Base-by-base conservation (phyloP, 106 monocot species). In the Alisma plantagoaquatica region DNA sequence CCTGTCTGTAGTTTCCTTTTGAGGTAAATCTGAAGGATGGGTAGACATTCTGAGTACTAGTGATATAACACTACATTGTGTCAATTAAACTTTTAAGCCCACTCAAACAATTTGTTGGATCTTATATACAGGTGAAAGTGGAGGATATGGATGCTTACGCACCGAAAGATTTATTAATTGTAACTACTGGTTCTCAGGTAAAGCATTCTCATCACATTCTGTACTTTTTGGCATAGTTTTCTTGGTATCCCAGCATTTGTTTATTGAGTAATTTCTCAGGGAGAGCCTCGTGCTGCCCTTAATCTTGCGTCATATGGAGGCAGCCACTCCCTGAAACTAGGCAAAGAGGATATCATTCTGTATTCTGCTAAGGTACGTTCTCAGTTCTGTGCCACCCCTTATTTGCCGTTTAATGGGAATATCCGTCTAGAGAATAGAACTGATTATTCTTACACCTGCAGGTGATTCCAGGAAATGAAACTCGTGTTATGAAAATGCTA, bases 381-480 rank as follows among this genome's bases (percentile, higher is more conserved):
- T 38, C 14, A 14, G 35, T 38, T 38, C 35, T 38, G 35, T 38
- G 35, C 35, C 35, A 38, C 6, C 35, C 14, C 14, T 38, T 38
- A 7, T 38, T 38, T 14, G 6, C 14, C 14, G 9, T 38, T 38
- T 38, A 38, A 38, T n/a, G n/a, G n/a, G n/a, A n/a, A n/a, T n/a
- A n/a, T n/a, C n/a, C n/a, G n/a, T n/a, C n/a, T n/a, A n/a, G n/a
- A n/a, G 6, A 38, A 38, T 38, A 38, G 14, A 38, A 38, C 14
- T 38, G 9, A 38, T 38, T 38, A 24, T 14, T 28, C 33, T 62
- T 26, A n/a, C n/a, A n/a, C n/a, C n/a, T n/a, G n/a, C 63, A 98
- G 98, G 98, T 98, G 15, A 90, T 98, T 60, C 98, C 98, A 65
- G 98, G 98, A 66, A 98, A 98, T 77, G 98, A 98, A 67, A 82